Percentiles rank a stretch among this genome's conserved stretches.
phyloP scores from a whole-genome alignment of 2,329 filamentous ascomycete genomes.

The Ilyonectria destructans region DNA sequence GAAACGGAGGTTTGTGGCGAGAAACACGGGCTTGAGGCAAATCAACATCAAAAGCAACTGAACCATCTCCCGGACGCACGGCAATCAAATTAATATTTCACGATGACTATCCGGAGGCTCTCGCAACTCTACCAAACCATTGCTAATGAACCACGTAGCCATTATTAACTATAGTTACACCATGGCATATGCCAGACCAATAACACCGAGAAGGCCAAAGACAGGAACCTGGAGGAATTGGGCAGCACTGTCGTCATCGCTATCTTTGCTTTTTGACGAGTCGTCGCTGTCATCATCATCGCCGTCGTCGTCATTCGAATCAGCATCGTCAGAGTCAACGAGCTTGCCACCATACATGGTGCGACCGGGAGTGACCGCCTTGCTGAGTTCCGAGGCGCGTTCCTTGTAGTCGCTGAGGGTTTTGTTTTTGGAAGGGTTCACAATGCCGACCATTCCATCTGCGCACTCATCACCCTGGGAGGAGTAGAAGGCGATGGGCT shows the following conservation, averaged over 20 bases:
- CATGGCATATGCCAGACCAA: constrained; percentile 3
- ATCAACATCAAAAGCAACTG: not conserved
- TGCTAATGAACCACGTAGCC: not conserved
- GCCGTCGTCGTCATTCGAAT: constrained; percentile 18
- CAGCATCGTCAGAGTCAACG: constrained; percentile 42
- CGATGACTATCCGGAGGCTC: not conserved
- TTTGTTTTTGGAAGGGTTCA: constrained; percentile 53
- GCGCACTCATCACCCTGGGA: constrained; percentile 57
- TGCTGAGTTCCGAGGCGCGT: constrained; percentile 48
- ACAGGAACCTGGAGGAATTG: not conserved
- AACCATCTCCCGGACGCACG: not conserved
- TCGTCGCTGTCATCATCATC: constrained; percentile 17
- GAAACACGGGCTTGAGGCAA: not conserved
- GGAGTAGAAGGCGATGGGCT: constrained; percentile 59
- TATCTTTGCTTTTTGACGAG: constrained; percentile 7
- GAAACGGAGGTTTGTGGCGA: not conserved
- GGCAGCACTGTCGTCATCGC: constrained; percentile 15
- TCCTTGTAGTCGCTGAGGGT: constrained; percentile 53
- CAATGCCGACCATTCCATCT: constrained; percentile 59
- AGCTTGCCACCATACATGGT: constrained; percentile 51
- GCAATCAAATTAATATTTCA: not conserved
- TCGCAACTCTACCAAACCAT: not conserved
- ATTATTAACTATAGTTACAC: not conserved
- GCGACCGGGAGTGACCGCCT: constrained; percentile 48
- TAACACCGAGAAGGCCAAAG: not conserved